phyloP scores from a whole-genome alignment of 768 basidiomycete genomes.

The Termitomyces sp. region DNA sequence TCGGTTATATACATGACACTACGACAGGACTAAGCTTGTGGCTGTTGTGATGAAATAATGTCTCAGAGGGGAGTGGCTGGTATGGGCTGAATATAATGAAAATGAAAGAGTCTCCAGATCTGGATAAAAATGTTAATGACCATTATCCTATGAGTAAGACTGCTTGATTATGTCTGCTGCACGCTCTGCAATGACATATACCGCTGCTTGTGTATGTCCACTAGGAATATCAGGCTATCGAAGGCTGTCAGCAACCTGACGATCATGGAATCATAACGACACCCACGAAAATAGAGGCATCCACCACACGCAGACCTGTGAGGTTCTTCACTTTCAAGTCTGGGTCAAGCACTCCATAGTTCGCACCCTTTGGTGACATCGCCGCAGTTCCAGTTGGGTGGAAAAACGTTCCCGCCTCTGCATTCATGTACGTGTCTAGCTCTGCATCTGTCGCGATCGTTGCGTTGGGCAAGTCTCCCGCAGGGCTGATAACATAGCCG shows the following conservation, averaged over 20 bases:
- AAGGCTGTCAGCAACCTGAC: neutral
- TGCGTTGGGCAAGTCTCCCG: constrained; percentile 7
- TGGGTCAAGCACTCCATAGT: constrained; percentile 13
- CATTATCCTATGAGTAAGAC: neutral
- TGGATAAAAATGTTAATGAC: neutral
- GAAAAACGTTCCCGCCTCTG: constrained; percentile 16
- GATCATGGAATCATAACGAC: neutral
- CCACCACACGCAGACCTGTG: constrained; percentile 28
- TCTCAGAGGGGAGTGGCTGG: neutral
- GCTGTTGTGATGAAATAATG: neutral
- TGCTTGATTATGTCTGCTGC: constrained; percentile 27
- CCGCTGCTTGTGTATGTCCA: constrained; percentile 28
- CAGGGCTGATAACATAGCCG: constrained; percentile 7
- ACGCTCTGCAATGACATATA: constrained; percentile 28
- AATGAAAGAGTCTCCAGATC: neutral
- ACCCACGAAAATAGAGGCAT: constrained; percentile 24
- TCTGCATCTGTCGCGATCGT: constrained; percentile 18
- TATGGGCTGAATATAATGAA: neutral
- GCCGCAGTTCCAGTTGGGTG: constrained; percentile 26
- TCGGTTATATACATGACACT: neutral
- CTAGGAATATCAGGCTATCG: constrained; percentile 22
- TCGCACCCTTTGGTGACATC: constrained; percentile 21
- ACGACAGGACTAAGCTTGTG: neutral
- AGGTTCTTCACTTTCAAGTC: constrained; percentile 29
- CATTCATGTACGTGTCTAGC: constrained; percentile 19